Evolutionary conservation across 805 yeast genomes (phyloP).

Genomic region (Zygosaccharomyces lentus): DNA sequence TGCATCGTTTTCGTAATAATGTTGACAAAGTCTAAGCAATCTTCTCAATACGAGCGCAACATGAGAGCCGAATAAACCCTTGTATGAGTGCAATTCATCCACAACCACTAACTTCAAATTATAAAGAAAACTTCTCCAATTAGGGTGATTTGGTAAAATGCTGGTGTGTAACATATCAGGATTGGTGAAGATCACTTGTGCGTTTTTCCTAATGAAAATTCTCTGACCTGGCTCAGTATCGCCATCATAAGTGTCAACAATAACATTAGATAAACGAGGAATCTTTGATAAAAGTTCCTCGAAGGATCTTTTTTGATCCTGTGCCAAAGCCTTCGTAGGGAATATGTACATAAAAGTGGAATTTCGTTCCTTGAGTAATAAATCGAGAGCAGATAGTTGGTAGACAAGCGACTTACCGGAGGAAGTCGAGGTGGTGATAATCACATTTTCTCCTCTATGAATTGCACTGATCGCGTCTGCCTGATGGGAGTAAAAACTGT

Average conservation of each 20-base stretch:
- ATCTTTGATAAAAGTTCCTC: slow-evolving; percentile 50
- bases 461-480: slow-evolving; percentile 66
- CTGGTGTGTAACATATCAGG: slow-evolving; percentile 92
- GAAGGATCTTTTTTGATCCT: slow-evolving; percentile 87
- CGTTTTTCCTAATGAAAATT: slow-evolving; percentile 49
- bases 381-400: slow-evolving; percentile 72
- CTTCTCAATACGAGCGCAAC: slow-evolving; percentile 83
- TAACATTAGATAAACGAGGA: slow-evolving; percentile 41
- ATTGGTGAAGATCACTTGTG: slow-evolving; percentile 84
- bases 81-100: slow-evolving; percentile 82
- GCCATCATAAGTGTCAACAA: slow-evolving; percentile 86
- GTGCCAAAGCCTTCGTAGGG: slow-evolving; percentile 97
- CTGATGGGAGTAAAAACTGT: slow-evolving; percentile 73
- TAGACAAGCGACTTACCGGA: slow-evolving; percentile 94
- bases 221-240: slow-evolving; percentile 70
- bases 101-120: slow-evolving; percentile 71
- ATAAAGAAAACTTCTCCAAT: slow-evolving; percentile 67
- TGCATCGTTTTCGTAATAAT: slow-evolving; percentile 38
- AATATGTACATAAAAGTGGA: slow-evolving; percentile 79
- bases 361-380: slow-evolving; percentile 39
- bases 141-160: slow-evolving; percentile 69
- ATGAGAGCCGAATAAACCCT: slow-evolving; percentile 89
- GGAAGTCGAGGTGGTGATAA: slow-evolving; percentile 91
- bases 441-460: slow-evolving; percentile 57
- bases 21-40: slow-evolving; percentile 50